A percentile compares a stretch with the other conserved stretches of the same genome.
Conservation (phyloP, 306 rosid species). For the Medicago ruthenica region DNA sequence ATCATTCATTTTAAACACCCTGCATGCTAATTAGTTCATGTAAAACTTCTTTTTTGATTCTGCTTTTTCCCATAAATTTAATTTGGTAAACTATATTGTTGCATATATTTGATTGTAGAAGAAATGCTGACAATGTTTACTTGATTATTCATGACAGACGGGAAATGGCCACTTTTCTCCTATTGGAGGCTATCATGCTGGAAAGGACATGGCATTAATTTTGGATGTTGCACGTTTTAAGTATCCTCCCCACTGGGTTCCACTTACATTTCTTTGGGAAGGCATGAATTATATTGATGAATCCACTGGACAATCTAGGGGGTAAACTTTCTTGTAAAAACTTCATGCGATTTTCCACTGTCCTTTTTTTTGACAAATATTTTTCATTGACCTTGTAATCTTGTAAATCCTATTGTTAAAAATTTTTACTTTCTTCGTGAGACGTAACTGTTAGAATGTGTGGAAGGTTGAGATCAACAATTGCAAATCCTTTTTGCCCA, state of each 20-base stretch:
- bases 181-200: constrained; percentile 90
- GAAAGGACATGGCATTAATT: constrained; percentile 84
- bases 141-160: constrained; percentile 57
- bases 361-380: not conserved
- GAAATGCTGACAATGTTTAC: constrained; percentile 25
- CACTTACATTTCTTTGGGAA: constrained; percentile 82
- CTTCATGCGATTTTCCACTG: constrained; percentile 33
- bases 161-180: constrained; percentile 99
- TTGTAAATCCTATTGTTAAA: constrained; percentile 12
- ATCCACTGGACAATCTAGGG: constrained; percentile 70
- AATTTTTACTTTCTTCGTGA: not conserved
- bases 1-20: constrained; percentile 6
- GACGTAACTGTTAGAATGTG: not conserved
- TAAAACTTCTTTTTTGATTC: constrained; percentile 17
- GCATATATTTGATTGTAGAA: constrained; percentile 10
- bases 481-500: not conserved
- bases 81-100: constrained; percentile 7
- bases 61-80: constrained; percentile 1
- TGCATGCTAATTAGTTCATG: not conserved
- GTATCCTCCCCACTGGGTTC: constrained; percentile 99
- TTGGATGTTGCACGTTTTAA: constrained; percentile 97
- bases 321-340: constrained; percentile 54
- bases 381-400: constrained; percentile 21
- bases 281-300: constrained; percentile 77
- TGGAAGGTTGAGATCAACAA: constrained; percentile 24